These are phyloP conservation scores for Aspergillus indologenus DNA, from an alignment of 495 filamentous ascomycete species.

Conservation along the genomic window DNA sequence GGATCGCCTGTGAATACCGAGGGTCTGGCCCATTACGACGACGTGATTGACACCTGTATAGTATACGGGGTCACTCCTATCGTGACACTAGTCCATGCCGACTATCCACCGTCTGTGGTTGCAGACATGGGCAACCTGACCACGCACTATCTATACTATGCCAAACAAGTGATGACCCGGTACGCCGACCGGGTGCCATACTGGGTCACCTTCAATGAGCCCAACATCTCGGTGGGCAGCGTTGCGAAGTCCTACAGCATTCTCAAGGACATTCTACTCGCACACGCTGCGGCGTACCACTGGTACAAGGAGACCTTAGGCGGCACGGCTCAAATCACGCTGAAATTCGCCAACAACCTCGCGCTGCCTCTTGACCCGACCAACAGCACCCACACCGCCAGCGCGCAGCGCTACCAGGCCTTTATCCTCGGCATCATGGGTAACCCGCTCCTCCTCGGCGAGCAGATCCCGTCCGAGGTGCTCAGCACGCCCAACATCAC, in stretches of 20 bases:
- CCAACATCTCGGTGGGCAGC: slow-evolving; percentile 15
- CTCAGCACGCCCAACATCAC: slow-evolving; percentile 26
- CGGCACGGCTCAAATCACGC: slow-evolving; percentile 36
- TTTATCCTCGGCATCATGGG: slow-evolving; percentile 38
- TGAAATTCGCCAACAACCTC: slow-evolving; percentile 45
- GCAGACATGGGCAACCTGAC: slow-evolving; percentile 29
- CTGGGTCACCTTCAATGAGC: slow-evolving; percentile 50
- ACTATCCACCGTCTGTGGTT: slow-evolving; percentile 34
- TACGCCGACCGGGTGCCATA: slow-evolving; percentile 42
- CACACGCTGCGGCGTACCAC: slow-evolving; percentile 38
- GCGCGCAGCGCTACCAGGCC: slow-evolving; percentile 39
- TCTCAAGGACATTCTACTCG: slow-evolving; percentile 33
- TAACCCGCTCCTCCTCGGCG: slow-evolving; percentile 41
- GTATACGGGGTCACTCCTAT: slow-evolving; percentile 41
- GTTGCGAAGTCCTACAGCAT: slow-evolving; percentile 17
- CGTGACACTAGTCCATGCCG: slow-evolving; percentile 44
- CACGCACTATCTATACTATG: slow-evolving; percentile 39
- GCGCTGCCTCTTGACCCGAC: slow-evolving; percentile 35
- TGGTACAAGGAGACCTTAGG: slow-evolving; percentile 41
- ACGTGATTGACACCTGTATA: slow-evolving; percentile 42
- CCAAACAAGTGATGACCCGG: slow-evolving; percentile 37
- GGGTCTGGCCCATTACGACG: slow-evolving; percentile 45
- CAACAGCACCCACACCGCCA: slow-evolving; percentile 32
- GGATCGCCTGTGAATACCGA: slow-evolving; percentile 44
- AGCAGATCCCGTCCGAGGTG: slow-evolving; percentile 37